Conservation (phyloP, 192 early-diverging fungal species). For the Coemansia sp. region DNA sequence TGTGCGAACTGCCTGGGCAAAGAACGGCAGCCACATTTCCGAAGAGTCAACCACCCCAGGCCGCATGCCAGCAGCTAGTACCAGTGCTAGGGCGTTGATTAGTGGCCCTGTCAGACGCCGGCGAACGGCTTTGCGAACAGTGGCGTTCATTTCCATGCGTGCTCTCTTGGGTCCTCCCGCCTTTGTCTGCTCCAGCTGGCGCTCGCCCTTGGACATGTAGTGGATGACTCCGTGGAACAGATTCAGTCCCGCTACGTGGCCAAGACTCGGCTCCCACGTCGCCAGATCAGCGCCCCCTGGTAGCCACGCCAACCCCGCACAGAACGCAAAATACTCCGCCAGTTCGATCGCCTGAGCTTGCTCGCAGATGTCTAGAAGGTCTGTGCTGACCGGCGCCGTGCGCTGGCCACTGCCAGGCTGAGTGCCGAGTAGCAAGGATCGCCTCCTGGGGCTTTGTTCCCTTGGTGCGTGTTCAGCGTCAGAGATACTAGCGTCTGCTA, state of each 20-base stretch:
- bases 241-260: conserved; percentile 35
- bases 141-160: conserved; percentile 40
- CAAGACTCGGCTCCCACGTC: not conserved
- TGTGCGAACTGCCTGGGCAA: conserved; percentile 30
- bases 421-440: conserved; percentile 34
- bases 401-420: conserved; percentile 13
- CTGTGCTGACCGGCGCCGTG: conserved; percentile 12
- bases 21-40: conserved; percentile 42
- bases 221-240: conserved; percentile 34
- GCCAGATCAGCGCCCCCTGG: conserved; percentile 12
- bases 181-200: conserved; percentile 41
- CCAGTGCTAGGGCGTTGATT: conserved; percentile 29
- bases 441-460: conserved; percentile 34
- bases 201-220: conserved; percentile 44
- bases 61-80: conserved; percentile 24
- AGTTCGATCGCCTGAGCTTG: conserved; percentile 31
- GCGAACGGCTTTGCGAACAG: conserved; percentile 37
- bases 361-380: conserved; percentile 39
- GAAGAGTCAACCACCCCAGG: conserved; percentile 21
- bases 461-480: not conserved
- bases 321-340: conserved; percentile 32
- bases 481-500: conserved; percentile 14
- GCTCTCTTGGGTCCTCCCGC: not conserved
- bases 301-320: conserved; percentile 40
- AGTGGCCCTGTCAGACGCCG: conserved; percentile 20